phyloP scores from a whole-genome alignment of 179 eudicot species.

The Silene vulgaris region DNA sequence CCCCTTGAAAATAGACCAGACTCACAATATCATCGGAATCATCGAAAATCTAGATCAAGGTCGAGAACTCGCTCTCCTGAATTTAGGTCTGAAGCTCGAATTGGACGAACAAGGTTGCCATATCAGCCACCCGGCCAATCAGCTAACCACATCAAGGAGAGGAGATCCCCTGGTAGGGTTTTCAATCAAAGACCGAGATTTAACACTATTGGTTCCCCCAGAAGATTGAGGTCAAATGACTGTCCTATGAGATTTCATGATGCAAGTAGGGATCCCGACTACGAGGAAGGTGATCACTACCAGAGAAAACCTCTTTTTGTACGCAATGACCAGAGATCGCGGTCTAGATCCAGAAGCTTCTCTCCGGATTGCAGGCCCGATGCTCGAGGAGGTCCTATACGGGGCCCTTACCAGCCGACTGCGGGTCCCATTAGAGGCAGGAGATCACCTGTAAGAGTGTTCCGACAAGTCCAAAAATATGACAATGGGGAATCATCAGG shows the following conservation, averaged over 20 bases:
- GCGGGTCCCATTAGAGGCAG: constrained; percentile 36
- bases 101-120: constrained; percentile 29
- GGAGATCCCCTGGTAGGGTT: constrained; percentile 29
- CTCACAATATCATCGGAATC: constrained; percentile 30
- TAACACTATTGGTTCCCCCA: constrained; percentile 17
- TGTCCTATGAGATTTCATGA: constrained; percentile 31
- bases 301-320: constrained; percentile 22
- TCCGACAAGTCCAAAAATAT: constrained; percentile 36
- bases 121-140: constrained; percentile 27
- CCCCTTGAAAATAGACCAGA: constrained; percentile 36
- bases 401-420: constrained; percentile 38
- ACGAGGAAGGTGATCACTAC: constrained; percentile 17
- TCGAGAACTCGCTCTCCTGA: constrained; percentile 66
- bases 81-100: constrained; percentile 28
- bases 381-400: constrained; percentile 38
- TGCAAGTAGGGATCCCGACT: constrained; percentile 24
- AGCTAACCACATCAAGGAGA: constrained; percentile 26
- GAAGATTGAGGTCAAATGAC: constrained; percentile 30
- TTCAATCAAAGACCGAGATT: constrained; percentile 27
- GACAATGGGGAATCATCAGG: constrained; percentile 35
- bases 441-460: constrained; percentile 45
- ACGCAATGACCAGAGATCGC: constrained; percentile 39
- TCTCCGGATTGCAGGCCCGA: constrained; percentile 53
- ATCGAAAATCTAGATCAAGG: constrained; percentile 51
- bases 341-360: constrained; percentile 30